Percentiles rank a stretch among this genome's conserved stretches.
phyloP scores from a whole-genome alignment of 1,284 basidiomycete genomes.

The Gomphus bonarii region DNA sequence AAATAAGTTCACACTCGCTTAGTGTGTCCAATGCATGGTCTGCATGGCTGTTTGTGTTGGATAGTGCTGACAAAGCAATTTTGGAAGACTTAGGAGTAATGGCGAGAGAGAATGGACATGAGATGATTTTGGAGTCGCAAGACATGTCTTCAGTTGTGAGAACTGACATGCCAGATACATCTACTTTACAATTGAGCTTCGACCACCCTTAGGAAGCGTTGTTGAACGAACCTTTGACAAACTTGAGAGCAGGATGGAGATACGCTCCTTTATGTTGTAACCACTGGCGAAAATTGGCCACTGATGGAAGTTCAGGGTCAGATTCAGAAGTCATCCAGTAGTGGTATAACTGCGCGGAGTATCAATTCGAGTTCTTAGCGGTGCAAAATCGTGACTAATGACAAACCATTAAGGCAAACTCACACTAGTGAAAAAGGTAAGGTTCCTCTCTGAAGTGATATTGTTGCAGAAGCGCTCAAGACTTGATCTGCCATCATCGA shows the following conservation, averaged over 20 bases:
- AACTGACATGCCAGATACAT: slow-evolving; percentile 44
- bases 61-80: slow-evolving; percentile 31
- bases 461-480: no score
- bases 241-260: background rate
- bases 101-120: slow-evolving; percentile 65
- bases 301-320: background rate
- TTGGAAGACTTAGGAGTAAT: slow-evolving; percentile 50
- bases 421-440: no score
- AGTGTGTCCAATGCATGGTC: slow-evolving; percentile 28
- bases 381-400: no score
- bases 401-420: no score
- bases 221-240: slow-evolving; percentile 4
- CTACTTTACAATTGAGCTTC: slow-evolving; percentile 11
- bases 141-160: slow-evolving; percentile 39
- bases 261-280: slow-evolving; percentile 1
- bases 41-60: slow-evolving; percentile 20
- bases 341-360: no score
- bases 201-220: background rate
- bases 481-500: no score
- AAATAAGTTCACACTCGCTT: slow-evolving; percentile 65
- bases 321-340: background rate
- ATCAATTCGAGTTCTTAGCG: no score
- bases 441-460: no score
- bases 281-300: slow-evolving; percentile 2
- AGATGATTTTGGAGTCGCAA: slow-evolving; percentile 47